Evolutionary conservation across 257 asterid genomes (phyloP).

Genomic region (Pogostemon cablin): DNA sequence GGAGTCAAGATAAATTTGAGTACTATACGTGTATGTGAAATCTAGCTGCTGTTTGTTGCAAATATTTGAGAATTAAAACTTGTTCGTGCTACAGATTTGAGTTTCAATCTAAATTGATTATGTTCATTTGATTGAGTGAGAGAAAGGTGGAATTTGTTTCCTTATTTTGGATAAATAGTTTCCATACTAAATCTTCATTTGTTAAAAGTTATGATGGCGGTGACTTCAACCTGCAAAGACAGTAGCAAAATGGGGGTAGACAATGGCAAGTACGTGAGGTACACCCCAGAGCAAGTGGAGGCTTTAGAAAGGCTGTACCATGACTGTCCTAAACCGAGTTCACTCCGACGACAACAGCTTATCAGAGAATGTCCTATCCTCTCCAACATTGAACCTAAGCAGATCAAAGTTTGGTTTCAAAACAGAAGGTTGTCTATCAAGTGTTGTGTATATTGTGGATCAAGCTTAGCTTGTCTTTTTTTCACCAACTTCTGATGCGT

Average conservation of each 20-base stretch:
- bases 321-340: slow-evolving; percentile 94
- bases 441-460: neutral
- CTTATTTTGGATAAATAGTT: neutral
- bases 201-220: slow-evolving; percentile 81
- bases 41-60: too few relatives aligned
- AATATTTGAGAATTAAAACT: too few relatives aligned
- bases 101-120: neutral
- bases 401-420: slow-evolving; percentile 99
- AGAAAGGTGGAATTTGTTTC: neutral
- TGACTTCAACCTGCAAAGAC: slow-evolving; percentile 72
- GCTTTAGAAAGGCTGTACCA: slow-evolving; percentile 93
- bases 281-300: slow-evolving; percentile 98
- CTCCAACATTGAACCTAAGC: slow-evolving; percentile 93
- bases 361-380: slow-evolving; percentile 89
- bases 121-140: slow-evolving; percentile 7
- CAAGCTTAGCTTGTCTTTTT: too few relatives aligned
- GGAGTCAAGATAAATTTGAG: neutral
- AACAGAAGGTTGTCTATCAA: slow-evolving; percentile 68
- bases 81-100: neutral
- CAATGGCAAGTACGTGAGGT: slow-evolving; percentile 91
- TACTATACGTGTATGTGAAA: too few relatives aligned
- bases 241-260: slow-evolving; percentile 66
- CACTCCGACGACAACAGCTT: slow-evolving; percentile 91
- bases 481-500: too few relatives aligned
- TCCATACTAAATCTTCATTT: slow-evolving; percentile 28